Conservation (phyloP, 2,329 filamentous ascomycete genomes). For the Ustulina deusta region DNA sequence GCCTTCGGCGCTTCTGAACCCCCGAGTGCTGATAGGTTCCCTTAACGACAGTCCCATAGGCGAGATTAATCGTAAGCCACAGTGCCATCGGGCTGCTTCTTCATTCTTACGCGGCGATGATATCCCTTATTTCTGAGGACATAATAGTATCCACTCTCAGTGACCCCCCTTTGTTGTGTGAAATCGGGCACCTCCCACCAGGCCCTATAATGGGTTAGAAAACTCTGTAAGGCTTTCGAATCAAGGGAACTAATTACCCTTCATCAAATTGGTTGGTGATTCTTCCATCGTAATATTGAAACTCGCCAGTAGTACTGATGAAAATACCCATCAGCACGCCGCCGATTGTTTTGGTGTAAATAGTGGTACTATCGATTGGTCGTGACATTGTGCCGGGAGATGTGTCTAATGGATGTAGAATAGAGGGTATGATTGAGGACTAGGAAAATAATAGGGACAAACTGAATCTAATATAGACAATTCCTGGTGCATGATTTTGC, state of each 20-base stretch:
- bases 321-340: slow-evolving; percentile 15
- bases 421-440: not conserved
- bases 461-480: too few species aligned
- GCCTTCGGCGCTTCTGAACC: too few species aligned
- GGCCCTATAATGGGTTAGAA: slow-evolving; percentile 2
- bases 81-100: not conserved
- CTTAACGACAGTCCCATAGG: too few species aligned
- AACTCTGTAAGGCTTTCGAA: not conserved
- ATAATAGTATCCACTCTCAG: not conserved
- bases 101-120: slow-evolving; percentile 1
- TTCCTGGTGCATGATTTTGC: too few species aligned
- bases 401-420: not conserved
- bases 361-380: slow-evolving; percentile 7
- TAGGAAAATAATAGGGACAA: not conserved
- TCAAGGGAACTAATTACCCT: not conserved
- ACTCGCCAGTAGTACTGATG: not conserved
- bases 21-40: too few species aligned
- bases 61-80: not conserved
- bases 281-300: not conserved
- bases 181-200: slow-evolving; percentile 10
- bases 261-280: not conserved
- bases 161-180: not conserved
- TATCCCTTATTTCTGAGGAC: not conserved
- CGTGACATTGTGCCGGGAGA: not conserved
- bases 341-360: not conserved